Percentiles rank a stretch among this genome's conserved stretches.
Evolutionary conservation across 768 basidiomycete species (phyloP).

Genomic region (Neoboletus subvelutipes): DNA sequence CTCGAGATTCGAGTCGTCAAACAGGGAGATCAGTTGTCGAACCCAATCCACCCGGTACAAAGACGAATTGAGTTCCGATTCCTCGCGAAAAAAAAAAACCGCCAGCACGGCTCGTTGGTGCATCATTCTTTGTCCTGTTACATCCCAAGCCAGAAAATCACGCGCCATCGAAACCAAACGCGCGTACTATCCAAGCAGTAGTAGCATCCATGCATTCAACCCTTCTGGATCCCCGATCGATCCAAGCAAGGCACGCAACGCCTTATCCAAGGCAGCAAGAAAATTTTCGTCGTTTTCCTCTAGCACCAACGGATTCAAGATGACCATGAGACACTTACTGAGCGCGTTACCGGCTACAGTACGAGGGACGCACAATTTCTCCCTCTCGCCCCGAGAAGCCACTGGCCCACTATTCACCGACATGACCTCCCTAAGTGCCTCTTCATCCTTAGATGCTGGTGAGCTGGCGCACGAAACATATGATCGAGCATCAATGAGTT

Average conservation of each 20-base stretch:
- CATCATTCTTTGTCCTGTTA: constrained; percentile 77
- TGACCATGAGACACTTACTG: constrained; percentile 75
- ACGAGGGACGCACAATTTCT: constrained; percentile 86
- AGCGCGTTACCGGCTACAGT: constrained; percentile 91
- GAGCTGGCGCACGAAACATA: too few relatives aligned
- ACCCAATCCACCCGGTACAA: constrained; percentile 27
- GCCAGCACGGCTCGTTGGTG: constrained; percentile 68
- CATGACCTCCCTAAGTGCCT: too few relatives aligned
- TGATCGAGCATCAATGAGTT: too few relatives aligned
- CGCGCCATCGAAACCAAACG: not conserved
- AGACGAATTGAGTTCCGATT: constrained; percentile 75
- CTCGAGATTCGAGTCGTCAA: constrained; percentile 80
- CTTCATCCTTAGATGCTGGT: too few relatives aligned
- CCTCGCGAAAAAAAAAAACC: constrained; percentile 88
- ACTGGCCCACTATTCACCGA: too few relatives aligned
- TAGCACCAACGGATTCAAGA: constrained; percentile 79
- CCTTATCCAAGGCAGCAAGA: constrained; percentile 65
- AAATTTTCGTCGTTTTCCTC: constrained; percentile 70
- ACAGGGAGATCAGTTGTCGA: constrained; percentile 67
- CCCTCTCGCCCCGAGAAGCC: too few relatives aligned
- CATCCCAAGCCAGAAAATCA: not conserved
- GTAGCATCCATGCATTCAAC: constrained; percentile 83
- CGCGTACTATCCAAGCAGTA: constrained; percentile 82
- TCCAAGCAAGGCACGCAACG: constrained; percentile 67
- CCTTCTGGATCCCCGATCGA: constrained; percentile 88